Percentiles rank a stretch among this genome's conserved stretches.
phyloP scores from a whole-genome alignment of 1,139 yeast species.

The Lodderomyces parapsilosis region DNA sequence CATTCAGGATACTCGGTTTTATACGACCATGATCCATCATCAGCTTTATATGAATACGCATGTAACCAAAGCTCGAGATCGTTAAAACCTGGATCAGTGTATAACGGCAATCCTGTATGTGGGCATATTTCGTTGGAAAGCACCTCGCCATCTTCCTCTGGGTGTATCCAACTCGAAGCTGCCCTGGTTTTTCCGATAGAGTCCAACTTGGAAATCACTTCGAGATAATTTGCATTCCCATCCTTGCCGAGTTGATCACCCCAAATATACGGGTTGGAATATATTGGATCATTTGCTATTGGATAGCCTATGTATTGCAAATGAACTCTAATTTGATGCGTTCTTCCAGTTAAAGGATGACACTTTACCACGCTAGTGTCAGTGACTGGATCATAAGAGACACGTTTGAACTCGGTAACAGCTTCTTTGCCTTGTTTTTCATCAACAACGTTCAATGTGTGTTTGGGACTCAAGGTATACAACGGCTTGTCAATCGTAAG shows the following conservation, averaged over 20 bases:
- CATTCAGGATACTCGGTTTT: conserved; percentile 81
- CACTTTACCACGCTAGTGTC: conserved; percentile 74
- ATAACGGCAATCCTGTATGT: conserved; percentile 69
- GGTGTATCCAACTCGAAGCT: conserved; percentile 69
- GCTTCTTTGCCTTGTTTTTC: conserved; percentile 66
- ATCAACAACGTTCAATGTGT: conserved; percentile 73
- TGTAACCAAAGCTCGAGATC: conserved; percentile 89
- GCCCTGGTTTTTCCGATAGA: conserved; percentile 66
- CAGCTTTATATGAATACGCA: conserved; percentile 74
- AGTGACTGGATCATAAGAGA: conserved; percentile 59
- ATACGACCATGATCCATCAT: conserved; percentile 65
- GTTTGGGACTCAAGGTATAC: conserved; percentile 70
- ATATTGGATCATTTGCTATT: conserved; percentile 92
- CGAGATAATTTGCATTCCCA: conserved; percentile 48
- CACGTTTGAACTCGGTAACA: conserved; percentile 49
- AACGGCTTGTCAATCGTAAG: conserved; percentile 67
- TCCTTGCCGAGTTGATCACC: conserved; percentile 58
- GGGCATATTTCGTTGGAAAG: conserved; percentile 59
- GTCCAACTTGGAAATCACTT: conserved; percentile 50
- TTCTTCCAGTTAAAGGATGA: conserved; percentile 84
- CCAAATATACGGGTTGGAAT: conserved; percentile 68
- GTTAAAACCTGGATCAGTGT: conserved; percentile 84
- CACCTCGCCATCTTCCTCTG: conserved; percentile 59
- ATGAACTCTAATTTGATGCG: conserved; percentile 94
- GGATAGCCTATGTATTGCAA: conserved; percentile 85